These are phyloP conservation scores for Penicillium frequentans DNA, from an alignment of 2,329 filamentous ascomycete species.

Conservation along the genomic window DNA sequence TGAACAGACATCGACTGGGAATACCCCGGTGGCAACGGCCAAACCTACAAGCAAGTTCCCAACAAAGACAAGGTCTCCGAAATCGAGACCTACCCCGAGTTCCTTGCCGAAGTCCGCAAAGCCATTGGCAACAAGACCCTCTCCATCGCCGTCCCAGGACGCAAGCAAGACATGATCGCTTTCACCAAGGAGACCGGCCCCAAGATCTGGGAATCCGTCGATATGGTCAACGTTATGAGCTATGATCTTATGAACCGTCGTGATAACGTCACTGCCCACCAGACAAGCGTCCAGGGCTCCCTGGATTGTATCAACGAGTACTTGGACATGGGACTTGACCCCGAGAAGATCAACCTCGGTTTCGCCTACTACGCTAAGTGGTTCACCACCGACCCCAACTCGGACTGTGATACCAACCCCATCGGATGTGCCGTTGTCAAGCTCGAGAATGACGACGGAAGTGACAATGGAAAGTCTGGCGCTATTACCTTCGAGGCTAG, in stretches of 20 bases:
- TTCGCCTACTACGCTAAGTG: constrained; percentile 71
- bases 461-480: constrained; percentile 57
- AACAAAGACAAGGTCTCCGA: constrained; percentile 62
- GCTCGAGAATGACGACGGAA: constrained; percentile 62
- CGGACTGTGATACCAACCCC: constrained; percentile 47
- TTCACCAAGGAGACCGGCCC: constrained; percentile 59
- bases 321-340: constrained; percentile 55
- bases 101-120: constrained; percentile 59
- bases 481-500: constrained; percentile 50
- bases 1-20: constrained; percentile 66
- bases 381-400: constrained; percentile 57
- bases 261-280: constrained; percentile 63
- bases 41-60: constrained; percentile 64
- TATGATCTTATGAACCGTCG: constrained; percentile 73
- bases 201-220: constrained; percentile 59
- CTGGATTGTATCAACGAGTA: constrained; percentile 59
- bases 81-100: constrained; percentile 61
- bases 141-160: constrained; percentile 67
- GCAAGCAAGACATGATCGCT: constrained; percentile 66
- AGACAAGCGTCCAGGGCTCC: constrained; percentile 61
- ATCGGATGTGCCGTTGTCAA: constrained; percentile 60
- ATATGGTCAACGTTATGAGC: constrained; percentile 70
- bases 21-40: constrained; percentile 63
- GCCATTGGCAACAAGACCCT: constrained; percentile 63
- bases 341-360: constrained; percentile 62